Evolutionary conservation across 805 yeast species (phyloP).

Genomic region (Yarrowia hollandica): DNA sequence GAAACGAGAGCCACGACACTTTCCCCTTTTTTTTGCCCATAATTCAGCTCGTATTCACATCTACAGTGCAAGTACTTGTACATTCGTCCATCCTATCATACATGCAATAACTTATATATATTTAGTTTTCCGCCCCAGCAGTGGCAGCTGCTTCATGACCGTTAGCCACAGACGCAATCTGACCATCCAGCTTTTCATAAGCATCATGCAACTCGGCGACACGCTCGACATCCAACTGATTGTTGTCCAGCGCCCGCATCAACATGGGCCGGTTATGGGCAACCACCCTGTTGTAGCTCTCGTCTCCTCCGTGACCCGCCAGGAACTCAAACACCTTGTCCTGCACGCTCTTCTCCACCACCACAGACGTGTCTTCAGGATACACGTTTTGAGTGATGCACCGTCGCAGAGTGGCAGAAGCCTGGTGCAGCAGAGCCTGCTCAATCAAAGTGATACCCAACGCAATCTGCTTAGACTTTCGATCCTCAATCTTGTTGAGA

Average conservation of each 20-base stretch:
- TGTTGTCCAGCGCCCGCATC: constrained; percentile 2
- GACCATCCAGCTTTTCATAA: constrained; percentile 7
- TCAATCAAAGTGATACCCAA: background rate
- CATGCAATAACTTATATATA: constrained; percentile 17
- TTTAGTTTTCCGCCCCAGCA: background rate
- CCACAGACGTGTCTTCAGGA: background rate
- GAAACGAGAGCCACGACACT: no score
- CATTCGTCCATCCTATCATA: background rate
- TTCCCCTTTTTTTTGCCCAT: no score
- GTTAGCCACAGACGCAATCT: background rate
- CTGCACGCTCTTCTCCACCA: background rate
- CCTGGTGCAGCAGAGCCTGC: background rate
- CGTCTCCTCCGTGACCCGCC: background rate
- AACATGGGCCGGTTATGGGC: constrained; percentile 3
- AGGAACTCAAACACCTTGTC: background rate
- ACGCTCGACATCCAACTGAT: constrained; percentile 3
- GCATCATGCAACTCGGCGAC: background rate
- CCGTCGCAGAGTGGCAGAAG: constrained; percentile 2
- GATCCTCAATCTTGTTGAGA: background rate
- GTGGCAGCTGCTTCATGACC: background rate
- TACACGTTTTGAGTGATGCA: constrained; percentile 12
- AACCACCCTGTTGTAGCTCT: constrained; percentile 4
- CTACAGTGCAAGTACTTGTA: no score
- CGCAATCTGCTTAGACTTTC: background rate
- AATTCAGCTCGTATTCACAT: no score